Conservation (phyloP, 768 basidiomycete species). For the Piloderma croceum region DNA sequence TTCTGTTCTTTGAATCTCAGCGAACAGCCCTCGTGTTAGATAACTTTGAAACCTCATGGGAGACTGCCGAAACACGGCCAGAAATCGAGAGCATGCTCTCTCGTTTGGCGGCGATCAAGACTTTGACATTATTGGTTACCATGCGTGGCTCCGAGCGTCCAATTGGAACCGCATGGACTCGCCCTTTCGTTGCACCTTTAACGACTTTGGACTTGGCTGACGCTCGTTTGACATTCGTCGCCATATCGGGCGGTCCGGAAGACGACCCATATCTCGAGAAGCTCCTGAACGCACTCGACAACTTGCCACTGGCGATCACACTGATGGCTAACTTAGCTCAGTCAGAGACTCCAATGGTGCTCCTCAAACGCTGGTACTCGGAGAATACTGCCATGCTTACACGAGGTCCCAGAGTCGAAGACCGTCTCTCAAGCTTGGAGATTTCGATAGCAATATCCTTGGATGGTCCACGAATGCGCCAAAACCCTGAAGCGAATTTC, state of each 20-base stretch:
- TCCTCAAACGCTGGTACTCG: slow-evolving; percentile 13
- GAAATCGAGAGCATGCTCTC: slow-evolving; percentile 16
- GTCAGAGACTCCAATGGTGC: slow-evolving; percentile 12
- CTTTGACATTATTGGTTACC: slow-evolving; percentile 14
- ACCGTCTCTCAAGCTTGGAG: slow-evolving; percentile 25
- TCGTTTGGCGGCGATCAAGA: slow-evolving; percentile 9
- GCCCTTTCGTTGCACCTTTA: slow-evolving; percentile 15
- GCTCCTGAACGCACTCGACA: slow-evolving; percentile 14
- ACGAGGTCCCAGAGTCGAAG: slow-evolving; percentile 8
- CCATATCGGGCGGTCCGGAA: slow-evolving; percentile 16
- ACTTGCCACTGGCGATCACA: slow-evolving; percentile 16
- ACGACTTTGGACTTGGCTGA: slow-evolving; percentile 11
- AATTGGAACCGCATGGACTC: slow-evolving; percentile 16
- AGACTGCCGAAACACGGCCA: slow-evolving; percentile 9
- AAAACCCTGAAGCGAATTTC: slow-evolving; percentile 20
- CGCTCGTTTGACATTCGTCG: slow-evolving; percentile 14
- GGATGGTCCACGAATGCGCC: slow-evolving; percentile 23
- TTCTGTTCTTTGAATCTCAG: slow-evolving; percentile 7
- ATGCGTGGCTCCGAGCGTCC: slow-evolving; percentile 20
- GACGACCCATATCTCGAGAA: slow-evolving; percentile 12
- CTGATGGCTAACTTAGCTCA: slow-evolving; percentile 18
- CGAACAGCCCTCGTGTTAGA: slow-evolving; percentile 13
- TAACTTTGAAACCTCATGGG: slow-evolving; percentile 21
- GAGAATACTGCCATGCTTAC: slow-evolving; percentile 14
- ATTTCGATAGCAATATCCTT: slow-evolving; percentile 28